phyloP scores from a whole-genome alignment of 768 basidiomycete genomes.

The Lactarius sp. region DNA sequence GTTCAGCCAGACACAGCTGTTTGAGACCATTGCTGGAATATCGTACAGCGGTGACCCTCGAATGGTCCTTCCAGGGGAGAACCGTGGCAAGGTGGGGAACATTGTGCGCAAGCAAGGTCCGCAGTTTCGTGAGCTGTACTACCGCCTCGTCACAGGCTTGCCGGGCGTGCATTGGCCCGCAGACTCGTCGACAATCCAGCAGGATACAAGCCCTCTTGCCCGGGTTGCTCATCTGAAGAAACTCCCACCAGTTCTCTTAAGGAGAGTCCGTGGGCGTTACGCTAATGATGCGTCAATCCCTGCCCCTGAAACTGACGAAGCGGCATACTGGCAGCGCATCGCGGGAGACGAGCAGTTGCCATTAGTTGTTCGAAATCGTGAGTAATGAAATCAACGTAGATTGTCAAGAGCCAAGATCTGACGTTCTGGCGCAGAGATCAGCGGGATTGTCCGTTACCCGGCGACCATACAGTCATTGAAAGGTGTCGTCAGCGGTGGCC shows the following conservation, averaged over 20 bases:
- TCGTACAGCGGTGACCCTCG: conserved; percentile 88
- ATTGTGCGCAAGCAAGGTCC: conserved; percentile 79
- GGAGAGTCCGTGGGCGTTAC: conserved; percentile 50
- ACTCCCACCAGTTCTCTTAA: conserved; percentile 65
- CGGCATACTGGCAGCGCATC: conserved; percentile 67
- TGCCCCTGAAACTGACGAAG: conserved; percentile 58
- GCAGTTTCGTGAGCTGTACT: conserved; percentile 88
- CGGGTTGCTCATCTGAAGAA: conserved; percentile 72
- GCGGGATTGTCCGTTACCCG: conserved; percentile 72
- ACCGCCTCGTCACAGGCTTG: conserved; percentile 66
- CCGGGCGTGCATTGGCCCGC: conserved; percentile 75
- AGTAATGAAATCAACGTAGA: neutral
- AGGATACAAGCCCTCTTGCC: conserved; percentile 67
- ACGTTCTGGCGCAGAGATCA: conserved; percentile 51
- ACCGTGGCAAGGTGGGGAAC: conserved; percentile 89
- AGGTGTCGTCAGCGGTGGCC: conserved; percentile 78
- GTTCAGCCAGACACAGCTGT: conserved; percentile 80
- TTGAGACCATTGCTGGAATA: conserved; percentile 78
- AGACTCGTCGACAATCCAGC: conserved; percentile 51
- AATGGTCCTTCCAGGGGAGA: conserved; percentile 93
- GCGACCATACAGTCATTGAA: conserved; percentile 83
- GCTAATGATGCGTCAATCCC: conserved; percentile 34
- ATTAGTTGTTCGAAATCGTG: conserved; percentile 50
- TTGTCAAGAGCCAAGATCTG: neutral
- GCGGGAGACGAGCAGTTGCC: conserved; percentile 60